phyloP scores from a whole-genome alignment of 768 basidiomycete genomes.

The Lactarius quietus region DNA sequence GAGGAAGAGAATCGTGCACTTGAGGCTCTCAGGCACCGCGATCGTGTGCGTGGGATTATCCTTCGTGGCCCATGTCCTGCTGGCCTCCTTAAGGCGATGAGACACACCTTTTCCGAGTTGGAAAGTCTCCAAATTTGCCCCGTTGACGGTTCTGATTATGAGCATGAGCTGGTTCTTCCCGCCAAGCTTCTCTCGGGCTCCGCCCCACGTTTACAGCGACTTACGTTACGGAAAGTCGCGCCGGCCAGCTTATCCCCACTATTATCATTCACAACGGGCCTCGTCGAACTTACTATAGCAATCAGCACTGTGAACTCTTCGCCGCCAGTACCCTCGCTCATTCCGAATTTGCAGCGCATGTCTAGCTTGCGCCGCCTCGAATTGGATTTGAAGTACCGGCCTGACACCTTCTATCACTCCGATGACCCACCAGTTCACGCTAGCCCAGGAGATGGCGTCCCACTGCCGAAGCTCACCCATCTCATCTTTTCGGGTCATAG shows the following conservation, averaged over 20 bases:
- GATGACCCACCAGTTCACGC: background rate
- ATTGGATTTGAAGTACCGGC: background rate
- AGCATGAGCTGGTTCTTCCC: background rate
- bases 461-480: background rate
- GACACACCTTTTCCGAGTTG: background rate
- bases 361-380: background rate
- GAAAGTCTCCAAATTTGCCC: background rate
- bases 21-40: background rate
- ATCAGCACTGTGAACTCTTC: background rate
- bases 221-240: background rate
- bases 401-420: rapidly evolving
- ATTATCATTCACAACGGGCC: background rate
- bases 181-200: background rate
- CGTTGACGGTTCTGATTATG: background rate
- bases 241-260: background rate
- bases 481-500: background rate
- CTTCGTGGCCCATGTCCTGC: background rate
- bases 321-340: background rate
- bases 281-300: background rate
- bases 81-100: background rate
- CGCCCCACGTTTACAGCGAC: background rate
- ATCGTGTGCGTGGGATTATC: background rate
- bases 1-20: background rate
- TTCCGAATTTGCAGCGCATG: background rate
- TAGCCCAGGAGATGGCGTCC: background rate